Conservation (phyloP, 116 monocot genomes). For the Phalaenopsis hybrid region DNA sequence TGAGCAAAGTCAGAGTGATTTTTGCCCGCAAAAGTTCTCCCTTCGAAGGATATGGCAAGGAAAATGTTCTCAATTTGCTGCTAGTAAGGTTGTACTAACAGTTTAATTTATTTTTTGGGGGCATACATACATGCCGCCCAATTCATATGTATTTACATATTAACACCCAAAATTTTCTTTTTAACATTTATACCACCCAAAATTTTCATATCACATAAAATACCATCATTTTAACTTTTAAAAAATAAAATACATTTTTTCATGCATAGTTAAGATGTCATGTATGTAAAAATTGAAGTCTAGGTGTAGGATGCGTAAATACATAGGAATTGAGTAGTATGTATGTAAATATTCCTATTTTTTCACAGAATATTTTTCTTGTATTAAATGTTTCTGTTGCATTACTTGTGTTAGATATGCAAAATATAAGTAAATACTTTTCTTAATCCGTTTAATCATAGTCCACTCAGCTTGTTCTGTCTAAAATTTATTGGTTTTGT, state of each 20-base stretch:
- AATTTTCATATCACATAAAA: too few species aligned
- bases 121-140: too few species aligned
- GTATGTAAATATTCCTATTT: too few species aligned
- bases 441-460: not conserved
- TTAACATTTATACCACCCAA: too few species aligned
- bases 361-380: not conserved
- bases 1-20: conserved; percentile 18
- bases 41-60: conserved; percentile 91
- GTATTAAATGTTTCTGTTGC: not conserved
- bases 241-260: too few species aligned
- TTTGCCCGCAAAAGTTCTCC: conserved; percentile 31
- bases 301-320: too few species aligned
- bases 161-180: too few species aligned
- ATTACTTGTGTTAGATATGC: not conserved
- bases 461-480: not conserved
- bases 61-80: conserved; percentile 74
- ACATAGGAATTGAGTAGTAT: too few species aligned
- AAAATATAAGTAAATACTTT: not conserved
- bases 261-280: too few species aligned
- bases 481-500: not conserved
- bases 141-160: too few species aligned
- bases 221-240: too few species aligned
- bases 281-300: too few species aligned
- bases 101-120: not conserved
- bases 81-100: conserved; percentile 59